Base-by-base conservation (phyloP, 2,329 filamentous ascomycete species). In the Paraphoma sp. region DNA sequence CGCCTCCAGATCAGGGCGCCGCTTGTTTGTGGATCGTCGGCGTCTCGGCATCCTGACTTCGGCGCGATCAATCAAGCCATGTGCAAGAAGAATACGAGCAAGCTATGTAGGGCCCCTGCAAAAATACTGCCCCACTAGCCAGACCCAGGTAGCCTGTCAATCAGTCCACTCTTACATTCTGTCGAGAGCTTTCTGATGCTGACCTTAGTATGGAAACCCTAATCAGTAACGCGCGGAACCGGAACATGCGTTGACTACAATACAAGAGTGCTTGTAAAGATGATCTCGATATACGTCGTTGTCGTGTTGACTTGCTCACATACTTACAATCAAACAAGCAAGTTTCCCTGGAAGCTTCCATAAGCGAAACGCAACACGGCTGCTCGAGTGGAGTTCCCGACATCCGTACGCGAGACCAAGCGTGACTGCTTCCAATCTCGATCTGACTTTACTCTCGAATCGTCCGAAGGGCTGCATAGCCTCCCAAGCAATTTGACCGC, bases 351-450 rank as follows among this genome's bases (percentile, higher is more conserved):
- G 40, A 42, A 16, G 11, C 14, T 16, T 16, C 33, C 11, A 55
- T 61, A 64, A 69, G 63, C 63, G 64, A 64, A 46, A 59, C 59
- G 54, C 57, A 62, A 48, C 48, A 58, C 59, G 54, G 51, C 59
- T 50, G 48, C 49, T 46, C 47, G 54, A 56, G 54, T 55, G 59
- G 56, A 54, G 47, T 54, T 57, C 40, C 51, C 62, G 55, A 49
- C 55, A 56, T 55, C 50, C 60, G 54, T 51, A 53, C 53, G 59
- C 56, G 57, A 51, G 54, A 54, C 54, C 60, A 54, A 57, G 63
- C 51, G 53, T 45, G 57, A 55, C 47, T 36, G 14, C 14, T 36
- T 12, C 33, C 33, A 36, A 10, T 10, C 33, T 36, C 44, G 45
- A 57, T 53, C 40, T 45, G 44, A 38, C 54, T 53, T 46, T 33